Base-by-base conservation (phyloP, 257 asterid genomes). In the Scutellaria barbata region DNA sequence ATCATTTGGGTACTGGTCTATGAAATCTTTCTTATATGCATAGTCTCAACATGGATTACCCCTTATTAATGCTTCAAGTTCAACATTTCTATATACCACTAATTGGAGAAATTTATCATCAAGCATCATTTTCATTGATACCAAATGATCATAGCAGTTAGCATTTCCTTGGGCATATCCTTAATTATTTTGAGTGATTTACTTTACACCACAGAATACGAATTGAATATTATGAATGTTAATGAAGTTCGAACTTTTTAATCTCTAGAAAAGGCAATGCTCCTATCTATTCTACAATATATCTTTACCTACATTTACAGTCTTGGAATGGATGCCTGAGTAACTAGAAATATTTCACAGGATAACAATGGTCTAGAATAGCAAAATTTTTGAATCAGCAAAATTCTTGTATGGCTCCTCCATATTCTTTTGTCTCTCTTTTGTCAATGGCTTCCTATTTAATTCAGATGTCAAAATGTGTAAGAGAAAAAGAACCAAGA, bases 21-120 rank as follows among this genome's bases (percentile, higher is more conserved):
- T 62, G 72, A 45, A 16, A 14, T 62, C n/a, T 33, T 53, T 50
- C 63, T 47, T 22, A 42, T 62, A 55, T 56, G 12, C 39, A 56
- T 5, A 13, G 2, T 62, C 53, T 46, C 35, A 37, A 35, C 20
- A n/a, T 63, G 37, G 66, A 25, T 51, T 51, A 54, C 33, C 45
- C 42, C 13, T 18, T 37, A 71, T 25, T 25, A 25, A 25, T 40
- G 4, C 5, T 61, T 53, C 41, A 10, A 39, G 39, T 53, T 55
- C 63, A 1, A 42, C 33, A 8, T 40, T 9, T 14, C 8, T 8
- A 43, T 5, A 8, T 30, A 8, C 13, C 30, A 8, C 50, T 10
- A 10, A 33, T 39, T 8, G 53, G 56, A 43, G 37, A 8, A 10
- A 45, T 20, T 42, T 39, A 43, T 47, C 37, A 43, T n/a, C 50